Conservation (phyloP, 805 yeast species). For the Yarrowia divulgata region DNA sequence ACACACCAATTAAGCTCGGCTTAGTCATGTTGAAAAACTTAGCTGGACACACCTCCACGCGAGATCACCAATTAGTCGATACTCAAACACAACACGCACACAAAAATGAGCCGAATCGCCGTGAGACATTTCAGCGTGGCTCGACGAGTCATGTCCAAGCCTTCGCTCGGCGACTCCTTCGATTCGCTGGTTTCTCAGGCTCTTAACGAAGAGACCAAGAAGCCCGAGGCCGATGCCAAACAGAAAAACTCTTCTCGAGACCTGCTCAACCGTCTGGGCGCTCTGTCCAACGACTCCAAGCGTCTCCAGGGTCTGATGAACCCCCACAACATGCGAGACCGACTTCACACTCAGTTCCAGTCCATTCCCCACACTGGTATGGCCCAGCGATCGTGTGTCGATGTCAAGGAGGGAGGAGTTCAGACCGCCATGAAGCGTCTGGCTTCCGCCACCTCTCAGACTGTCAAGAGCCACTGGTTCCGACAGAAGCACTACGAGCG, state of each 20-base stretch:
- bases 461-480: slow-evolving; percentile 12
- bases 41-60: slow-evolving; percentile 12
- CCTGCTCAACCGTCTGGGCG: slow-evolving; percentile 32
- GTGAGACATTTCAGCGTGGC: slow-evolving; percentile 34
- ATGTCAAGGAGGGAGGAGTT: slow-evolving; percentile 32
- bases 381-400: slow-evolving; percentile 36
- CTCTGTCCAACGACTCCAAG: slow-evolving; percentile 38
- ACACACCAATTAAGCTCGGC: background rate
- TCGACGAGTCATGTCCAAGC: slow-evolving; percentile 36
- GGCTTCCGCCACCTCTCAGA: background rate
- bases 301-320: slow-evolving; percentile 37
- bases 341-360: slow-evolving; percentile 33
- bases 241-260: slow-evolving; percentile 36
- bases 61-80: background rate
- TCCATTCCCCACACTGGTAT: slow-evolving; percentile 33
- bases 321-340: slow-evolving; percentile 25
- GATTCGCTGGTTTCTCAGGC: slow-evolving; percentile 32
- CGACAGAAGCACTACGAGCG: slow-evolving; percentile 35
- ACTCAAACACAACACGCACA: background rate
- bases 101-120: slow-evolving; percentile 30
- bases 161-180: slow-evolving; percentile 20
- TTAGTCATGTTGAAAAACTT: slow-evolving; percentile 26
- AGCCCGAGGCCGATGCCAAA: background rate
- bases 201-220: slow-evolving; percentile 32
- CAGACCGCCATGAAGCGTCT: slow-evolving; percentile 27